A percentile compares a stretch with the other conserved stretches of the same genome.
Conservation (phyloP, 139 green algal genomes). For the Haematococcus lacustris region DNA sequence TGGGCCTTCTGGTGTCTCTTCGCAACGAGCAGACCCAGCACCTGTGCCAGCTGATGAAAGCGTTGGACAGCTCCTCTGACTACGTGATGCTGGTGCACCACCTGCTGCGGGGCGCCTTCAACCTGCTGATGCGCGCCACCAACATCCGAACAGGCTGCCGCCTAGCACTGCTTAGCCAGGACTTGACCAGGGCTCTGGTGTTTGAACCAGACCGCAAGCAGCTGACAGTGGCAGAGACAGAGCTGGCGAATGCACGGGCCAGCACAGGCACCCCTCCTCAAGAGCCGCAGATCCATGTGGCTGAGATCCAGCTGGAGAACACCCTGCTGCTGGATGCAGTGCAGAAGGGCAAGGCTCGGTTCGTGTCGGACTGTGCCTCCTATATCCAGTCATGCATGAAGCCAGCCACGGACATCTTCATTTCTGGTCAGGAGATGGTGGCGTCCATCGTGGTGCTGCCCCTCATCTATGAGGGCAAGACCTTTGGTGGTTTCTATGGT, state of each 20-base stretch:
- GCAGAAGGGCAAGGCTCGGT: conserved; percentile 56
- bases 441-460: conserved; percentile 54
- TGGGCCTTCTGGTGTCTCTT: conserved; percentile 44
- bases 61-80: conserved; percentile 35
- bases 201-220: conserved; percentile 44
- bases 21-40: conserved; percentile 46
- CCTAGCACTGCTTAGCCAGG: conserved; percentile 38
- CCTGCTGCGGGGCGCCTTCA: conserved; percentile 37
- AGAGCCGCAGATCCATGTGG: conserved; percentile 40
- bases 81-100: conserved; percentile 45
- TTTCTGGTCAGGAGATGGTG: conserved; percentile 43
- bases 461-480: conserved; percentile 40
- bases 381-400: conserved; percentile 59
- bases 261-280: not conserved
- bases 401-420: conserved; percentile 57
- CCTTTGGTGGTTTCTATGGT: conserved; percentile 53
- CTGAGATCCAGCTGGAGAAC: conserved; percentile 53
- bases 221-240: not conserved
- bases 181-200: conserved; percentile 39
- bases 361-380: conserved; percentile 48
- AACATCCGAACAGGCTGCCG: conserved; percentile 55
- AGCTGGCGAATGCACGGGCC: not conserved
- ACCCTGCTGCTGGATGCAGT: conserved; percentile 53
- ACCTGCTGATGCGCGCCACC: conserved; percentile 48
- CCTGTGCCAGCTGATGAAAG: conserved; percentile 47